A percentile compares a stretch with the other conserved stretches of the same genome.
Conservation (phyloP, 306 rosid genomes). For the Luffa aegyptiaca region DNA sequence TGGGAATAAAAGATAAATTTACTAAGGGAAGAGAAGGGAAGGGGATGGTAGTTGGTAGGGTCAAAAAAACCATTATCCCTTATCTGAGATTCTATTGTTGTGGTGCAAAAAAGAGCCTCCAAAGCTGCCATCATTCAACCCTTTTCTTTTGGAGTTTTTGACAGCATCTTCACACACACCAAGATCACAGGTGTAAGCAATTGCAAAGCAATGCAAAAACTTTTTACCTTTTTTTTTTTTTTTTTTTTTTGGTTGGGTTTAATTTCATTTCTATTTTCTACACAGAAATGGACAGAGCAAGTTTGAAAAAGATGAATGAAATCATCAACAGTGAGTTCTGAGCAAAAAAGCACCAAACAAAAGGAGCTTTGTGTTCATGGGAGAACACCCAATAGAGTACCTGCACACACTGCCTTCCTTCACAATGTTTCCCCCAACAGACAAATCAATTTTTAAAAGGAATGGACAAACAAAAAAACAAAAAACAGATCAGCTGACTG, state of each 20-base stretch:
- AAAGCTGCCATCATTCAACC: constrained; percentile 62
- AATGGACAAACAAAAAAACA: too few relatives aligned
- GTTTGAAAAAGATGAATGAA: neutral
- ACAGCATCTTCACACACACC: constrained; percentile 52
- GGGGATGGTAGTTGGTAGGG: too few relatives aligned
- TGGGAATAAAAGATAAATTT: constrained; percentile 10
- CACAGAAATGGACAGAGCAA: neutral
- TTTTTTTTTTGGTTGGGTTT: neutral
- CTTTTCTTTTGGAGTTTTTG: constrained; percentile 22
- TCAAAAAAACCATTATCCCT: constrained; percentile 62
- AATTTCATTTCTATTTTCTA: neutral
- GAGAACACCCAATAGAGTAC: constrained; percentile 31
- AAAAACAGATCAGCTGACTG: neutral
- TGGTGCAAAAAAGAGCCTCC: constrained; percentile 50
- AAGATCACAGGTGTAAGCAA: too few relatives aligned
- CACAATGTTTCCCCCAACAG: constrained; percentile 16
- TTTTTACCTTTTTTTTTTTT: neutral
- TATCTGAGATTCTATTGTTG: constrained; percentile 80
- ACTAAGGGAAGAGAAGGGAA: neutral
- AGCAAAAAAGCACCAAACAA: neutral
- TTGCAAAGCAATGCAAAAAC: neutral
- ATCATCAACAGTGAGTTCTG: constrained; percentile 15
- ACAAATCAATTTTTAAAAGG: too few relatives aligned
- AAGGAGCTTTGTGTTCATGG: constrained; percentile 22
- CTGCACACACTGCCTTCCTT: constrained; percentile 20